These are phyloP conservation scores for Kurtzmaniella fragi DNA, from an alignment of 805 yeast genomes.

Conservation along the genomic window DNA sequence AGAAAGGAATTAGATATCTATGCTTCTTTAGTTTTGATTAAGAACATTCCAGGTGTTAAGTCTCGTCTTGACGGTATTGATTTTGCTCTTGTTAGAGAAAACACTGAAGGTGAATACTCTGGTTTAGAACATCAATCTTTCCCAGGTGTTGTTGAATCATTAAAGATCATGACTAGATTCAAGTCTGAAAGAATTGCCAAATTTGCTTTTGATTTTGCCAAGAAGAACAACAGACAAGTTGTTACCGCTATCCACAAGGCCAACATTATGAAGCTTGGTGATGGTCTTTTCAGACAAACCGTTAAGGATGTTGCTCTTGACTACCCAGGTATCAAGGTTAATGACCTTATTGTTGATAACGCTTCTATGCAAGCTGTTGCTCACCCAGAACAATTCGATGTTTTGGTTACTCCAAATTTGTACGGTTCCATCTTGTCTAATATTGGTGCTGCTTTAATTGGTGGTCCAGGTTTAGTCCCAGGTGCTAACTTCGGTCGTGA, in stretches of 20 bases:
- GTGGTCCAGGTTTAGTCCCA: constrained; percentile 98
- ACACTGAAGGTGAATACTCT: constrained; percentile 98
- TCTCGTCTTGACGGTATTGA: constrained; percentile 86
- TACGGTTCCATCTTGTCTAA: constrained; percentile 97
- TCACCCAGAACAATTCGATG: constrained; percentile 96
- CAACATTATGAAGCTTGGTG: constrained; percentile 97
- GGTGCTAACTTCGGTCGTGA: constrained; percentile 98
- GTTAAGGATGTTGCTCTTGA: constrained; percentile 80
- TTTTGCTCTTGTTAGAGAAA: constrained; percentile 93
- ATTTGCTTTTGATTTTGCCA: constrained; percentile 94
- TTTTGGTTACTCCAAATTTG: constrained; percentile 94
- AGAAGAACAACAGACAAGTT: constrained; percentile 82
- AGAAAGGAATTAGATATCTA: constrained; percentile 95
- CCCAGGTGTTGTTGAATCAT: constrained; percentile 96
- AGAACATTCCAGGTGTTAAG: constrained; percentile 90
- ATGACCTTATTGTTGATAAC: constrained; percentile 95
- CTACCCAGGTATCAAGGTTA: constrained; percentile 76
- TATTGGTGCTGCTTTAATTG: constrained; percentile 95
- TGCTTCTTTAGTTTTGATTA: constrained; percentile 91
- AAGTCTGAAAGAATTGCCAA: constrained; percentile 97
- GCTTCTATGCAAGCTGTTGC: constrained; percentile 99
- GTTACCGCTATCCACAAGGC: constrained; percentile 99
- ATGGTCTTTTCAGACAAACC: constrained; percentile 94
- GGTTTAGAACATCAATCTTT: constrained; percentile 97
- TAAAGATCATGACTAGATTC: constrained; percentile 89